Conservation (phyloP, 306 rosid species). For the Lathyrus oleraceus region DNA sequence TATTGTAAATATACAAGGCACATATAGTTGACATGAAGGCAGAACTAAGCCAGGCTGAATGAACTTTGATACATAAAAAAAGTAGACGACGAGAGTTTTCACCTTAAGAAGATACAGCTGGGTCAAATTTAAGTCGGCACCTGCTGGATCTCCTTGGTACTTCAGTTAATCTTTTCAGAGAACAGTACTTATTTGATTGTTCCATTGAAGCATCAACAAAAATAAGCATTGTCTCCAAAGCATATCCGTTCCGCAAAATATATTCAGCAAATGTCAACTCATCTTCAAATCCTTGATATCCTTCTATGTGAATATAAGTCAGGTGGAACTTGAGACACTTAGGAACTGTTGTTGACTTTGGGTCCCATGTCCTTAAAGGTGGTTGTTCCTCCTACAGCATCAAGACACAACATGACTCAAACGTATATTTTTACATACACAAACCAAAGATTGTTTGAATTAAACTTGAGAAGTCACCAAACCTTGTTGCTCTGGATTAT, state of each 20-base stretch:
- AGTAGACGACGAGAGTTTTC: neutral
- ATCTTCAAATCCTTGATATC: constrained; percentile 11
- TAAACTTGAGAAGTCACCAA: neutral
- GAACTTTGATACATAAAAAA: neutral
- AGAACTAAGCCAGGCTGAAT: neutral
- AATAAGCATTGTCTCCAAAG: constrained; percentile 11
- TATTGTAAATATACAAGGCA: neutral
- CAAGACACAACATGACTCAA: neutral
- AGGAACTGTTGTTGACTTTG: constrained; percentile 6
- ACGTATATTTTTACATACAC: neutral
- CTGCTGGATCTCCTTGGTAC: neutral
- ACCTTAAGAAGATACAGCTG: neutral
- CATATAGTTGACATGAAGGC: neutral
- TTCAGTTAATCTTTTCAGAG: neutral
- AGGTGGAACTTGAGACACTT: neutral
- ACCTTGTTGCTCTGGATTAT: neutral
- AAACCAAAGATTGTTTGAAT: neutral
- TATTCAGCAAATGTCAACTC: constrained; percentile 11
- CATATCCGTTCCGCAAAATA: neutral
- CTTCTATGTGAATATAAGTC: neutral
- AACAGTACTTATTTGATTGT: neutral
- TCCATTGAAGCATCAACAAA: neutral
- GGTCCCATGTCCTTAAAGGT: neutral
- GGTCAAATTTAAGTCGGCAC: neutral
- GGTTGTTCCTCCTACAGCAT: neutral